phyloP scores from a whole-genome alignment of 169 alveolate genomes.

The Babesia caballi region DNA sequence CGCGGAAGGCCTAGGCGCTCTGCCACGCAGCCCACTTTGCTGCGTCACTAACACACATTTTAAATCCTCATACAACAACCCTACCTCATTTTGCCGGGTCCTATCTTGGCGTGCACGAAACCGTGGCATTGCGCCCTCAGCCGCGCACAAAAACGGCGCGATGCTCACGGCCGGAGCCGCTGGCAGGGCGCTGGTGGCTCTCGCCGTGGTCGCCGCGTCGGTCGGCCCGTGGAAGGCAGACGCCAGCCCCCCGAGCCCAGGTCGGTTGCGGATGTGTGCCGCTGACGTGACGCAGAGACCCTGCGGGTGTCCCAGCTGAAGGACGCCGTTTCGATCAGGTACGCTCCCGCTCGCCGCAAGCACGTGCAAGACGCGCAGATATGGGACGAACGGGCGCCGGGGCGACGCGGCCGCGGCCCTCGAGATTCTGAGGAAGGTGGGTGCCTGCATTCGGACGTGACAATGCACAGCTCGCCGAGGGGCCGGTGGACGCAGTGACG shows the following conservation, averaged over 20 bases:
- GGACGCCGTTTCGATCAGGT: constrained; percentile 47
- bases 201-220: not conserved
- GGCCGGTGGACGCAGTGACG: constrained; percentile 37
- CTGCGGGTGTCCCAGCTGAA: constrained; percentile 2
- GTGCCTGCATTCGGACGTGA: not conserved
- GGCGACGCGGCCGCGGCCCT: constrained; percentile 26
- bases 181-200: not conserved
- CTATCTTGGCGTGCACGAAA: too few relatives aligned
- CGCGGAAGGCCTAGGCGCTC: not conserved
- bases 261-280: not conserved
- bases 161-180: not conserved
- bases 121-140: too few relatives aligned
- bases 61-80: not conserved
- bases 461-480: constrained; percentile 27
- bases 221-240: not conserved
- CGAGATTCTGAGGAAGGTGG: constrained; percentile 36
- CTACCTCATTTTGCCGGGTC: too few relatives aligned
- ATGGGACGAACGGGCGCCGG: constrained; percentile 10
- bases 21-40: not conserved
- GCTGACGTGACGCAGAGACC: not conserved
- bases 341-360: not conserved
- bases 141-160: not conserved
- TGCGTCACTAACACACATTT: not conserved
- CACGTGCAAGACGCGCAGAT: not conserved
- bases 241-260: not conserved